Base-by-base conservation (phyloP, 495 filamentous ascomycete genomes). In the Podospora bellae-mahoneyi region DNA sequence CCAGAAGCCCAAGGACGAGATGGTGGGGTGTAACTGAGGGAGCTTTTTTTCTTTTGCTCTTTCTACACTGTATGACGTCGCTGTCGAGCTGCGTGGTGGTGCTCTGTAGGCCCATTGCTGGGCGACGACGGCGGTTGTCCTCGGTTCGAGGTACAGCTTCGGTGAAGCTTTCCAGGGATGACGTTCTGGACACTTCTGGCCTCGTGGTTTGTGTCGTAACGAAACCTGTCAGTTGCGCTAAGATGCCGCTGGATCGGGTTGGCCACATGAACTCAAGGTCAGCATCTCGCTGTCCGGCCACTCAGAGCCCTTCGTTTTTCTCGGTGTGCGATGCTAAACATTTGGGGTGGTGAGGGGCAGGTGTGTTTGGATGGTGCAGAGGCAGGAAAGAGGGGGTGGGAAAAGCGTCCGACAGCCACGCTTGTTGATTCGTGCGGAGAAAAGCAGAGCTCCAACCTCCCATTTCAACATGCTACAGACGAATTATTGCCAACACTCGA, bases 191-290 rank as follows among this genome's bases (percentile, higher is more conserved):
- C 55, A 20, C 5, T 26, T 26, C 60, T 18, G 7, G 56, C 13
- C 54, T 20, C 18, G 63, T 65, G 68, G 60, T 18, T 64, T 66
- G 62, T 44, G 68, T 44, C 68, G 62, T 44, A 30, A 26, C 56
- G n/a, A 58, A 53, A 61, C 48, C 30, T 66, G 68, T 62, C 30
- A 65, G 61, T 63, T 53, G 53, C 62, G 66, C 70, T 71, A 68
- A 55, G 28, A 23, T 10, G 27, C 19, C 34, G 59, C 34, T 27
- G 39, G 63, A 63, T 67, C 72, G 72, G 76, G 65, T 62, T 72
- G 56, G 62, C 39, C 76, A 74, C 75, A 78, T 77, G 74, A 68
- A 57, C 44, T 75, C 68, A 34, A 73, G 69, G 73, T 77, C 77
- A 79, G 70, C 69, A 74, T 65, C 53, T 60, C 39, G 54, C 26